Percentiles rank a stretch among this genome's conserved stretches.
Evolutionary conservation across 768 basidiomycete genomes (phyloP).

Genomic region (Suillus luteus): DNA sequence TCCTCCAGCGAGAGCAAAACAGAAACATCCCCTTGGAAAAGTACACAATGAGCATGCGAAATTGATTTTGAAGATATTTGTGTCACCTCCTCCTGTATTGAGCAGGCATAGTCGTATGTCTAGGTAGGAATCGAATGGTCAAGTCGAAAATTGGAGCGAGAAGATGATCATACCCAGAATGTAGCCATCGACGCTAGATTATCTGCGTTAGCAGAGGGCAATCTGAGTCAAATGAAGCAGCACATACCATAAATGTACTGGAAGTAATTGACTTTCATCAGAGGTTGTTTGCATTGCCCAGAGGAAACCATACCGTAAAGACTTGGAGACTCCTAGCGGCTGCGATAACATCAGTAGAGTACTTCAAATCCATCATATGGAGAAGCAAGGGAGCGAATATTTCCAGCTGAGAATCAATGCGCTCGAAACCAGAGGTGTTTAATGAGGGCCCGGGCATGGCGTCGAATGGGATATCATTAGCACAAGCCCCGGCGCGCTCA

Average conservation of each 20-base stretch:
- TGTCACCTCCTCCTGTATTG: constrained; percentile 8
- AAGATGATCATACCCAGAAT: constrained; percentile 11
- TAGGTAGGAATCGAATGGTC: neutral
- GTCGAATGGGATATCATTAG: neutral
- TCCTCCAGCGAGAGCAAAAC: constrained; percentile 6
- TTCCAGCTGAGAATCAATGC: neutral
- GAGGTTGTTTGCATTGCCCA: neutral
- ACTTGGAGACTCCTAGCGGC: constrained; percentile 7
- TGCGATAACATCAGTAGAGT: constrained; percentile 1
- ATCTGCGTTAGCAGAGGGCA: neutral
- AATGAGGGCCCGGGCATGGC: neutral
- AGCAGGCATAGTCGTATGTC: constrained; percentile 10
- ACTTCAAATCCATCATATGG: neutral
- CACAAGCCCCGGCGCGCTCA: neutral
- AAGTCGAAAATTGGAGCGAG: neutral
- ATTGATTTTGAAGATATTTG: neutral
- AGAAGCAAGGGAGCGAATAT: neutral
- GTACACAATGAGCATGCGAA: neutral
- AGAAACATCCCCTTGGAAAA: constrained; percentile 5
- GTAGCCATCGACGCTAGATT: constrained; percentile 10
- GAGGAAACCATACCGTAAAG: constrained; percentile 4
- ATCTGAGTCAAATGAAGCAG: neutral
- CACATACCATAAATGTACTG: constrained; percentile 2
- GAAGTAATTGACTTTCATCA: neutral
- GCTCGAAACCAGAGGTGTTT: neutral